These are phyloP conservation scores for Fusarium penzigii DNA, from an alignment of 2,329 filamentous ascomycete species.

Conservation along the genomic window DNA sequence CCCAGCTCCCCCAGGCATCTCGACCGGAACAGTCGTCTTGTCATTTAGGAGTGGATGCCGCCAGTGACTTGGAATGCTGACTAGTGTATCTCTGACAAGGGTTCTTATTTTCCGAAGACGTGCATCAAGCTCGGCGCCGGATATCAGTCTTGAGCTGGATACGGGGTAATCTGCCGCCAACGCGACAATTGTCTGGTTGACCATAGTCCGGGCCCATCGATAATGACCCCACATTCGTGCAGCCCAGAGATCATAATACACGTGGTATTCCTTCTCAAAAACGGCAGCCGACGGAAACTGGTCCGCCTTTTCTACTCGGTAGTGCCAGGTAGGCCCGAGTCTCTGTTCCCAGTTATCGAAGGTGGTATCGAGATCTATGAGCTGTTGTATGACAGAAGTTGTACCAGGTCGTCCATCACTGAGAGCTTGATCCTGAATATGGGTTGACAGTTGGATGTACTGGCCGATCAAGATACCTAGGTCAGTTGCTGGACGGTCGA, in stretches of 20 bases:
- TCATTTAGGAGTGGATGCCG: constrained; percentile 48
- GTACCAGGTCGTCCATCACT: constrained; percentile 40
- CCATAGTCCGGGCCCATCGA: constrained; percentile 57
- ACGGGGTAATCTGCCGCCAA: constrained; percentile 40
- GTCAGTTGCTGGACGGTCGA: constrained; percentile 42
- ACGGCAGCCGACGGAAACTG: constrained; percentile 43
- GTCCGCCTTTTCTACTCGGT: constrained; percentile 33
- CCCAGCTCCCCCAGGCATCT: constrained; percentile 41
- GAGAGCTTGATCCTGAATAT: constrained; percentile 36
- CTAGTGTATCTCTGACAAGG: constrained; percentile 45
- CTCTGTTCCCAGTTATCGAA: constrained; percentile 42
- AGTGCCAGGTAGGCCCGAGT: constrained; percentile 40
- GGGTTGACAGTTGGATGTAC: constrained; percentile 42
- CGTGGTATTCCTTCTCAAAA: constrained; percentile 55
- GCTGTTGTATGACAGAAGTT: constrained; percentile 38
- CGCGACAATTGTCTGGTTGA: constrained; percentile 51
- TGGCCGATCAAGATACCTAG: constrained; percentile 43
- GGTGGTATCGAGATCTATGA: constrained; percentile 41
- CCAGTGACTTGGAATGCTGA: constrained; percentile 52
- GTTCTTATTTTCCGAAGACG: constrained; percentile 38
- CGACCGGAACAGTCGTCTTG: constrained; percentile 36
- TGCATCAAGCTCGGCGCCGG: constrained; percentile 31
- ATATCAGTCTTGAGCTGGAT: constrained; percentile 37
- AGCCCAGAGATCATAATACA: constrained; percentile 55
- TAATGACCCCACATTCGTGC: constrained; percentile 61